phyloP scores from a whole-genome alignment of 495 filamentous ascomycete genomes.

The Neurospora hispaniola region DNA sequence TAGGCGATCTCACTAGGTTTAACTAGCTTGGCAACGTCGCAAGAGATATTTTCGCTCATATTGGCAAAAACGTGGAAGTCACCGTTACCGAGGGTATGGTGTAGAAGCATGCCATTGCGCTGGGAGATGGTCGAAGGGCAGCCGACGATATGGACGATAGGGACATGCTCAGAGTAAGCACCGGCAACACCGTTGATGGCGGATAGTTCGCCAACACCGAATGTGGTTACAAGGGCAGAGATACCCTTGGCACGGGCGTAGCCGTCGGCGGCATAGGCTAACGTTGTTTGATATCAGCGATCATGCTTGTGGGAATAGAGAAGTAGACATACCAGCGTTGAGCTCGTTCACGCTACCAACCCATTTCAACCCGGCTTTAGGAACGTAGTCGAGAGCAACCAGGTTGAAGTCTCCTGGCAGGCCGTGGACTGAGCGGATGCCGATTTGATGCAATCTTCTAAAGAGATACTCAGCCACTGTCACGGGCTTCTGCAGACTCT shows the following conservation, averaged over 20 bases:
- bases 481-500: constrained; percentile 33
- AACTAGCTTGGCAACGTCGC: constrained; percentile 56
- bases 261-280: constrained; percentile 69
- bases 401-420: constrained; percentile 76
- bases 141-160: constrained; percentile 76
- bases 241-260: constrained; percentile 68
- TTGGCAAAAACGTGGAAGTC: constrained; percentile 76
- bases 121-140: constrained; percentile 51
- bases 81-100: constrained; percentile 90
- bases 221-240: constrained; percentile 65
- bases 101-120: constrained; percentile 57
- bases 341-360: constrained; percentile 74
- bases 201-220: constrained; percentile 71
- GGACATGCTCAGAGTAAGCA: constrained; percentile 63
- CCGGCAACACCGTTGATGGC: constrained; percentile 65
- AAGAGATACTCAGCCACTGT: constrained; percentile 56
- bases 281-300: not conserved
- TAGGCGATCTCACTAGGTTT: constrained; percentile 56
- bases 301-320: not conserved
- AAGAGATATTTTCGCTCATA: constrained; percentile 66
- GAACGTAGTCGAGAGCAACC: constrained; percentile 54
- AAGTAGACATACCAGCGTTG: constrained; percentile 48
- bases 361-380: constrained; percentile 55
- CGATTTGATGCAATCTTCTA: constrained; percentile 55
- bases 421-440: constrained; percentile 56